Conservation (phyloP, 2,329 filamentous ascomycete species). For the Cladosporium sp. region DNA sequence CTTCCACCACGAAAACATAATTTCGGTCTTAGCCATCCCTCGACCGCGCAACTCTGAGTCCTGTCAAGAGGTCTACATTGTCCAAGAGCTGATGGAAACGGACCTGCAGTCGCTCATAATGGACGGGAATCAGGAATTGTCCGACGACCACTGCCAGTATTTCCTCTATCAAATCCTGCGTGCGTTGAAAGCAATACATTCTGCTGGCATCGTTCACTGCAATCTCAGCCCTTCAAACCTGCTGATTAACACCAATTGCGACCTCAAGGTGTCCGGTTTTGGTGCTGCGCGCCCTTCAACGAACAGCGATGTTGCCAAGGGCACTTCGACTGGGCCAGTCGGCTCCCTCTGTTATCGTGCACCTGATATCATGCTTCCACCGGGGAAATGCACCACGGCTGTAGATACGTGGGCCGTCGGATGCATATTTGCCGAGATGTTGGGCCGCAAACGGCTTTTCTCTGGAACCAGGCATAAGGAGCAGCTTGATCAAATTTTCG, state of each 20-base stretch:
- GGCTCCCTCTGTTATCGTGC: slow-evolving; percentile 95
- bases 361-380: slow-evolving; percentile 95
- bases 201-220: slow-evolving; percentile 69
- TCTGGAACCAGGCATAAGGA: slow-evolving; percentile 96
- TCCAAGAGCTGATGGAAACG: slow-evolving; percentile 88
- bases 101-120: slow-evolving; percentile 85
- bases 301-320: slow-evolving; percentile 60
- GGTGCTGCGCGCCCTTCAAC: slow-evolving; percentile 69
- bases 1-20: slow-evolving; percentile 62
- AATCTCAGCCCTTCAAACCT: slow-evolving; percentile 92
- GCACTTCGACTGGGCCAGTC: slow-evolving; percentile 97
- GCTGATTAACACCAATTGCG: slow-evolving; percentile 92
- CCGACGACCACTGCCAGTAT: slow-evolving; percentile 94
- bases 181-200: slow-evolving; percentile 95
- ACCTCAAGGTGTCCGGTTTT: slow-evolving; percentile 96
- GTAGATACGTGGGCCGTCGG: slow-evolving; percentile 97
- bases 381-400: slow-evolving; percentile 84
- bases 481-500: slow-evolving; percentile 93
- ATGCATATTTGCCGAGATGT: slow-evolving; percentile 86
- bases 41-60: slow-evolving; percentile 95
- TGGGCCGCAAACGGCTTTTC: slow-evolving; percentile 91
- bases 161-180: slow-evolving; percentile 99
- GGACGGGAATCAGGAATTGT: slow-evolving; percentile 75
- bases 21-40: slow-evolving; percentile 97
- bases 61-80: slow-evolving; percentile 51